Conservation (phyloP, 176 grass and related monocot genomes). For the Oryza meridionalis region DNA sequence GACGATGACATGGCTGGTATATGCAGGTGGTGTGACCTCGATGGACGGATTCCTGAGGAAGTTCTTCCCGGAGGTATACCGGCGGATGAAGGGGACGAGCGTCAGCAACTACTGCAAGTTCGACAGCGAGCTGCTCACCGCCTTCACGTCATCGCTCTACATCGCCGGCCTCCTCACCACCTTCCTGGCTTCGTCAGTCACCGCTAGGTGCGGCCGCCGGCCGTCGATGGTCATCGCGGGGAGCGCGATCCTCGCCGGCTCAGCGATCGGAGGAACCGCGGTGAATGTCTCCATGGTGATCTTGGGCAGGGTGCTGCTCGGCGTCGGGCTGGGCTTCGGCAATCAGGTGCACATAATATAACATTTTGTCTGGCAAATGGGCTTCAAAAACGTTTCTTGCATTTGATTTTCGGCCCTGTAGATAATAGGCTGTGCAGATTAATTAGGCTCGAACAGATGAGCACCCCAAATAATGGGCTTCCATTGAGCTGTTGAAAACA, state of each 20-base stretch:
- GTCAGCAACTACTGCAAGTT: conserved; percentile 79
- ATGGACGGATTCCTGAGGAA: conserved; percentile 74
- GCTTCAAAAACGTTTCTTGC: no score
- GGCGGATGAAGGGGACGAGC: conserved; percentile 53
- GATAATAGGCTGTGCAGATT: no score
- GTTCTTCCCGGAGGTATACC: conserved; percentile 75
- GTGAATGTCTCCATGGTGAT: conserved; percentile 68
- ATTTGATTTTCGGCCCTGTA: no score
- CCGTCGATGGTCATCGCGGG: conserved; percentile 68
- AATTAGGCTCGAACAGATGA: no score
- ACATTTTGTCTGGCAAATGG: no score
- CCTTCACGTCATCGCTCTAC: conserved; percentile 64
- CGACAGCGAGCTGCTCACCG: no score
- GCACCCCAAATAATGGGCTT: no score
- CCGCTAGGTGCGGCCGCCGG: conserved; percentile 40
- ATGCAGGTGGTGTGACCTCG: conserved; percentile 65
- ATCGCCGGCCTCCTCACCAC: conserved; percentile 59
- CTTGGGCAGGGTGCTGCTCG: conserved; percentile 60
- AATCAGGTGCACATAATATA: conserved; percentile 23
- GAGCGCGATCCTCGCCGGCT: conserved; percentile 52
- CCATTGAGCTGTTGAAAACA: no score
- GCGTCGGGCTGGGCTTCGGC: conserved; percentile 66
- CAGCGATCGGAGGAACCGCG: conserved; percentile 43
- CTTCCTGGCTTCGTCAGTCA: conserved; percentile 56
- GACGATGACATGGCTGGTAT: neutral